Conservation (phyloP, 169 alveolate species). For the Plasmodium reichenowi region DNA sequence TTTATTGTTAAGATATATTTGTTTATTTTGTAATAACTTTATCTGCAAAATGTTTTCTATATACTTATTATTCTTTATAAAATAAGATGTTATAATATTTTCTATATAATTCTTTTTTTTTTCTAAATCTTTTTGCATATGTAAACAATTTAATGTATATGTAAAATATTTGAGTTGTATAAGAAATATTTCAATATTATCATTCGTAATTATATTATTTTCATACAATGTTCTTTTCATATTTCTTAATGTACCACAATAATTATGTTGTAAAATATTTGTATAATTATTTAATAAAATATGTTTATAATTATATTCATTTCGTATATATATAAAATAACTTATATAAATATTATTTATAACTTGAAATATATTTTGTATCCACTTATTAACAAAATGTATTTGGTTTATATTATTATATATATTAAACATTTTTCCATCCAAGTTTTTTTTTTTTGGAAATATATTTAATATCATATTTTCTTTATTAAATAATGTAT, state of each 20-base stretch:
- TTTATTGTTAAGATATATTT: no score
- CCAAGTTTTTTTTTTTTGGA: background rate
- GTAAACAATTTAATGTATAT: slow-evolving; percentile 42
- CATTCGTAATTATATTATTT: background rate
- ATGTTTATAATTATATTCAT: slow-evolving; percentile 15
- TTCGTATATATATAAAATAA: slow-evolving; percentile 33
- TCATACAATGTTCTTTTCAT: slow-evolving; percentile 10
- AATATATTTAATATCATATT: no score
- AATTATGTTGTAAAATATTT: background rate
- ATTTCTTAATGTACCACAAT: background rate
- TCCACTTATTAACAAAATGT: slow-evolving; percentile 36
- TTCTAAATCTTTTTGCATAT: slow-evolving; percentile 7
- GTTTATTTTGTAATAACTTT: no score
- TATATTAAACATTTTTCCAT: background rate
- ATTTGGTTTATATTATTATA: background rate
- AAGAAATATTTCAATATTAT: slow-evolving; percentile 29
- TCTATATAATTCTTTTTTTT: slow-evolving; percentile 18
- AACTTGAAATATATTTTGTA: slow-evolving; percentile 60
- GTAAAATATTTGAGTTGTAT: slow-evolving; percentile 68
- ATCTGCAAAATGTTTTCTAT: no score
- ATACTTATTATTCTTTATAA: slow-evolving; percentile 13
- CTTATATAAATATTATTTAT: slow-evolving; percentile 65
- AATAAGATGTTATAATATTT: slow-evolving; percentile 32
- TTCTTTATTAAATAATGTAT: no score
- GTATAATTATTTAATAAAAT: slow-evolving; percentile 7